phyloP scores from a whole-genome alignment of 169 alveolate species.

The Plasmodium gallinaceum region DNA sequence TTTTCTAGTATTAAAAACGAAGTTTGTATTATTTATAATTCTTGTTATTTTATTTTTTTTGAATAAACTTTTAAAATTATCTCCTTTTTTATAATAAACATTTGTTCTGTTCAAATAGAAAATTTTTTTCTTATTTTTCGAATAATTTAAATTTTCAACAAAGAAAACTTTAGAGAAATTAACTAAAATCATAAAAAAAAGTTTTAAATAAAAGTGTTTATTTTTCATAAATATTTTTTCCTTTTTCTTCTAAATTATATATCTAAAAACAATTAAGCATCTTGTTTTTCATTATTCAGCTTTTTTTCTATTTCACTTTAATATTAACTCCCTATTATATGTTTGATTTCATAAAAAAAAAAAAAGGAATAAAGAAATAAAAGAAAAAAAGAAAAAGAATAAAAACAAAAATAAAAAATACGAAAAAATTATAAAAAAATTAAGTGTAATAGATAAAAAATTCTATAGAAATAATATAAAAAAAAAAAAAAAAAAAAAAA shows the following conservation, averaged over 20 bases:
- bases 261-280: neutral
- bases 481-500: no score
- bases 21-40: neutral
- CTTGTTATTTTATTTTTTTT: constrained; percentile 22
- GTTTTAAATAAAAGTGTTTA: constrained; percentile 4
- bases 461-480: no score
- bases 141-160: constrained; percentile 15
- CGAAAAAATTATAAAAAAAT: no score
- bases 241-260: neutral
- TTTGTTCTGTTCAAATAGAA: constrained; percentile 8
- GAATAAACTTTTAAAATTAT: constrained; percentile 11
- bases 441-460: no score
- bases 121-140: constrained; percentile 6
- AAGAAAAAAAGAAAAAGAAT: no score
- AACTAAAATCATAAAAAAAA: constrained; percentile 25
- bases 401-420: no score
- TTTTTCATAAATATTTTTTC: constrained; percentile 25
- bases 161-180: neutral
- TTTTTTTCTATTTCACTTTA: neutral
- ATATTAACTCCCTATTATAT: neutral
- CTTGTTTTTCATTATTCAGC: constrained; percentile 8
- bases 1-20: constrained; percentile 6
- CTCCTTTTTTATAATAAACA: constrained; percentile 34
- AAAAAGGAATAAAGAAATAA: no score
- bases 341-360: no score